phyloP scores from a whole-genome alignment of 2,329 filamentous ascomycete species.

The Ceratocystis destructans region DNA sequence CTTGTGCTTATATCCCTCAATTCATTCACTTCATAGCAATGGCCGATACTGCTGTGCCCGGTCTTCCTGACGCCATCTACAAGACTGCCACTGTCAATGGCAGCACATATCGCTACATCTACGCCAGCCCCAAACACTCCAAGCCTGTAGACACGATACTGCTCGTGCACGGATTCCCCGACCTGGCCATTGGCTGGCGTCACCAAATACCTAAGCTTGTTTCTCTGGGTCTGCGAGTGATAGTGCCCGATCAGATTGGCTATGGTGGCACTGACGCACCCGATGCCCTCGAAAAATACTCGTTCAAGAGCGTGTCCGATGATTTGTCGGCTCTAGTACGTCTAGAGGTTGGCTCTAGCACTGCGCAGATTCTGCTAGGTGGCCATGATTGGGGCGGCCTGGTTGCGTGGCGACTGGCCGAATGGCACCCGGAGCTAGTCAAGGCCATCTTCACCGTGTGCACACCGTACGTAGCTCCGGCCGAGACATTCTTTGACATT shows the following conservation, averaged over 20 bases:
- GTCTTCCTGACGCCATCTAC: slow-evolving; percentile 30
- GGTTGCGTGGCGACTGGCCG: slow-evolving; percentile 59
- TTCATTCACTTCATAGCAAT: neutral
- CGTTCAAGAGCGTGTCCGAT: slow-evolving; percentile 54
- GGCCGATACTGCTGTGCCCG: slow-evolving; percentile 20
- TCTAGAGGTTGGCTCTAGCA: slow-evolving; percentile 34
- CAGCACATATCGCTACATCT: slow-evolving; percentile 50
- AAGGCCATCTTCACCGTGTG: slow-evolving; percentile 66
- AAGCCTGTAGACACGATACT: slow-evolving; percentile 37
- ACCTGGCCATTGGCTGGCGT: slow-evolving; percentile 74
- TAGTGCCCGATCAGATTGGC: slow-evolving; percentile 76
- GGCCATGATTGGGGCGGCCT: slow-evolving; percentile 89
- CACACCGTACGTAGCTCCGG: slow-evolving; percentile 55
- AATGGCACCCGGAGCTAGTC: slow-evolving; percentile 60
- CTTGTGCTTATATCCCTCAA: too few relatives aligned
- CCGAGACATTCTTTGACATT: slow-evolving; percentile 38
- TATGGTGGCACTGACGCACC: slow-evolving; percentile 67
- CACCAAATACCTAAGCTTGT: slow-evolving; percentile 71
- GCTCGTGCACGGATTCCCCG: slow-evolving; percentile 65
- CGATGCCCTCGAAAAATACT: slow-evolving; percentile 47
- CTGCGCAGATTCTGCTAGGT: slow-evolving; percentile 56
- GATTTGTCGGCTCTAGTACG: slow-evolving; percentile 62
- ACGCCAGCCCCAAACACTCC: slow-evolving; percentile 37
- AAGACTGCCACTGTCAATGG: slow-evolving; percentile 34
- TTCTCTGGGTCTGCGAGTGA: slow-evolving; percentile 59